These are phyloP conservation scores for Penicillium paxilli DNA, from an alignment of 495 filamentous ascomycete species.

Conservation along the genomic window DNA sequence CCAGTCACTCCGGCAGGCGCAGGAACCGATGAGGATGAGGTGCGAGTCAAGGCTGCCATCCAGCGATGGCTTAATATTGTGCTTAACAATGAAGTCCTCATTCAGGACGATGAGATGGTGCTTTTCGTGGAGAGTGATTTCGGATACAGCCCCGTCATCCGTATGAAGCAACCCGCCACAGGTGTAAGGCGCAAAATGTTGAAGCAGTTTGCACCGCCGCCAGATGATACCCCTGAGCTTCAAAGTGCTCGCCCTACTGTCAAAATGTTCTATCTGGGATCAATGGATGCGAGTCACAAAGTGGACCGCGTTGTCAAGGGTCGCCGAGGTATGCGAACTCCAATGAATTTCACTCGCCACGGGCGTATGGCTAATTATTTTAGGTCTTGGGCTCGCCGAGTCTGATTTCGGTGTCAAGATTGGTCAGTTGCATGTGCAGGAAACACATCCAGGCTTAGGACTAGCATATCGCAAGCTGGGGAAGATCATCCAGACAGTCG, in stretches of 20 bases:
- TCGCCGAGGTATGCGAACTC: slow-evolving; percentile 70
- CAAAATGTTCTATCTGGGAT: slow-evolving; percentile 92
- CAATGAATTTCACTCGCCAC: background rate
- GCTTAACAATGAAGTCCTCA: slow-evolving; percentile 87
- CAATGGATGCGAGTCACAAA: slow-evolving; percentile 95
- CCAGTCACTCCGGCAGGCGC: slow-evolving; percentile 89
- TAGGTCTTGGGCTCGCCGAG: slow-evolving; percentile 89
- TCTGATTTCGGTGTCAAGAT: slow-evolving; percentile 91
- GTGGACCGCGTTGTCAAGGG: slow-evolving; percentile 91
- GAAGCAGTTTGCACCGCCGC: slow-evolving; percentile 98
- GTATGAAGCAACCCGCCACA: slow-evolving; percentile 95
- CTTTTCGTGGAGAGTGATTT: slow-evolving; percentile 98
- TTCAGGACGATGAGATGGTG: slow-evolving; percentile 93
- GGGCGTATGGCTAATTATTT: slow-evolving; percentile 9
- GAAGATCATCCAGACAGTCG: slow-evolving; percentile 85
- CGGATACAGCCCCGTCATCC: slow-evolving; percentile 93
- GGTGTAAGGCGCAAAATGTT: slow-evolving; percentile 91
- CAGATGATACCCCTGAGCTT: slow-evolving; percentile 95
- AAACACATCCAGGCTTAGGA: slow-evolving; percentile 82
- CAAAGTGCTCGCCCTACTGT: slow-evolving; percentile 85
- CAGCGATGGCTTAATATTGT: slow-evolving; percentile 95
- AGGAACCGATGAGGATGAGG: slow-evolving; percentile 95
- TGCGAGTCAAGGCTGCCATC: slow-evolving; percentile 80
- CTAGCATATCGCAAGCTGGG: slow-evolving; percentile 95
- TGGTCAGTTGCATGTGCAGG: slow-evolving; percentile 79